phyloP scores from a whole-genome alignment of 495 filamentous ascomycete species.

The Ascobolus immersus region DNA sequence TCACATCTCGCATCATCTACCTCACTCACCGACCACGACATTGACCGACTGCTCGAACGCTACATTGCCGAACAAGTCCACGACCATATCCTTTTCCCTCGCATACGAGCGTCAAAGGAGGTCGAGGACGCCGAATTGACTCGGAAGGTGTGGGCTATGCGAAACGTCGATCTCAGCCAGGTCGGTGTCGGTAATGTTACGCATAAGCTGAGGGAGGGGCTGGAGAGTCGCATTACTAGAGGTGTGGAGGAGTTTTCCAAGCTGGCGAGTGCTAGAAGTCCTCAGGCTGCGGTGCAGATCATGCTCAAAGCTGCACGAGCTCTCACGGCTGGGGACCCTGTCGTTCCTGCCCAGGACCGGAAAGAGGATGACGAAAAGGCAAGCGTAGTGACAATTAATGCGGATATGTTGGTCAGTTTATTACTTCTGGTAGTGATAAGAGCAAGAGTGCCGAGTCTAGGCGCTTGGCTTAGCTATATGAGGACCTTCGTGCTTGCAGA shows the following conservation, averaged over 20 bases:
- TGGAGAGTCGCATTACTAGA: conserved; percentile 28
- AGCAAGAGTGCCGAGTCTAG: conserved; percentile 64
- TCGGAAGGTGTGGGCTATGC: conserved; percentile 71
- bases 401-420: conserved; percentile 81
- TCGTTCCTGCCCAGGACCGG: background rate
- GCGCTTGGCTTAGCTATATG: conserved; percentile 75
- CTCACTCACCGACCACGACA: conserved; percentile 70
- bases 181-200: conserved; percentile 39
- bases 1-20: conserved; percentile 80
- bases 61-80: conserved; percentile 90
- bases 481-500: conserved; percentile 89
- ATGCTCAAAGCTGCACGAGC: conserved; percentile 69
- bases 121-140: conserved; percentile 79
- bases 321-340: conserved; percentile 33
- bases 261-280: conserved; percentile 56
- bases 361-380: conserved; percentile 12
- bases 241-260: conserved; percentile 79
- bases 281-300: conserved; percentile 84
- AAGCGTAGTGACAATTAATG: conserved; percentile 59
- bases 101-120: conserved; percentile 49
- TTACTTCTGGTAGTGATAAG: conserved; percentile 82
- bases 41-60: conserved; percentile 82
- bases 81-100: conserved; percentile 57
- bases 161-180: conserved; percentile 79
- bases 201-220: conserved; percentile 10